phyloP scores from a whole-genome alignment of 176 grass and related monocot species.

The Calamus simplicifolius region DNA sequence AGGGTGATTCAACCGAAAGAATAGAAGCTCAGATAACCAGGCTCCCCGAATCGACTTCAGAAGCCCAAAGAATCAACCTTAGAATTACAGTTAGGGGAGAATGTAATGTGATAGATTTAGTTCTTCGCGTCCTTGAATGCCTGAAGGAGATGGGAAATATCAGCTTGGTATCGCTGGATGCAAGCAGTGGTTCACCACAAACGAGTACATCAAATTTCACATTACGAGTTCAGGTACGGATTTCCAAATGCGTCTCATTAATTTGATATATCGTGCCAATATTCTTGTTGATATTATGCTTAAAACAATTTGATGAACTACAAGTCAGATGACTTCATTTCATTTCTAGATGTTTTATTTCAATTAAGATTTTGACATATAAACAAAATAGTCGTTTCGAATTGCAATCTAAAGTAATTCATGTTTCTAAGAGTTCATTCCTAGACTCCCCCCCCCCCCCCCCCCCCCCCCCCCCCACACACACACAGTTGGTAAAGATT shows the following conservation, averaged over 20 bases:
- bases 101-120: slow-evolving; percentile 29
- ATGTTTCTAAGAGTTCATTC: no score
- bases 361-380: no score
- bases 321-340: no score
- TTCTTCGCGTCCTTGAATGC: slow-evolving; percentile 17
- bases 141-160: slow-evolving; percentile 22
- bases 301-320: no score
- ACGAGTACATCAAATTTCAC: slow-evolving; percentile 10
- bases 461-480: no score
- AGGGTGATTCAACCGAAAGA: slow-evolving; percentile 11
- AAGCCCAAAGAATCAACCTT: slow-evolving; percentile 23
- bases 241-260: background rate
- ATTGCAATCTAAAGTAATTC: no score
- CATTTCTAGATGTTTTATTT: no score
- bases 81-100: slow-evolving; percentile 23
- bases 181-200: background rate
- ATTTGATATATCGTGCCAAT: no score
- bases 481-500: no score
- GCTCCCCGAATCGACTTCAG: slow-evolving; percentile 7
- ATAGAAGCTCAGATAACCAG: slow-evolving; percentile 18
- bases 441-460: no score
- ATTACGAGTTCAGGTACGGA: slow-evolving; percentile 23
- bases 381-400: no score
- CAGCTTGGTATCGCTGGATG: slow-evolving; percentile 25
- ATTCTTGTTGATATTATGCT: no score